Conservation (phyloP, 1,284 basidiomycete species). For the Mycena sp. region DNA sequence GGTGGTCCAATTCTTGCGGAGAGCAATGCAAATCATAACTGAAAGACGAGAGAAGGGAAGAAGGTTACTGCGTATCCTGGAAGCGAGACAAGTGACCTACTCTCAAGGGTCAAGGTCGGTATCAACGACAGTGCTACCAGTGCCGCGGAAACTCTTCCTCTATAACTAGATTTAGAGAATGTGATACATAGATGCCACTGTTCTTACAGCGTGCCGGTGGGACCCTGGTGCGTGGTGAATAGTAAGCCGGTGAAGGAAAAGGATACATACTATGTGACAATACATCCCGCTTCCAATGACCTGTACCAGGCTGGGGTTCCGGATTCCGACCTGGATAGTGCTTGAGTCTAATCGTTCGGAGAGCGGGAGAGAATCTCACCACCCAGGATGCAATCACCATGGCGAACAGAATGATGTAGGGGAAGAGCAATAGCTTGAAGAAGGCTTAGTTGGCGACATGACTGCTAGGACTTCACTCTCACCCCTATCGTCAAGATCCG, state of each 20-base stretch:
- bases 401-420: constrained; percentile 19
- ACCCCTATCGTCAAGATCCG: constrained; percentile 20
- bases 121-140: constrained; percentile 19
- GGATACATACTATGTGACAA: constrained; percentile 24
- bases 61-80: not conserved
- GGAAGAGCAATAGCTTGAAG: constrained; percentile 19
- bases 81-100: not conserved
- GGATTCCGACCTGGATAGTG: constrained; percentile 11
- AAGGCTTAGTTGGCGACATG: not conserved
- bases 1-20: constrained; percentile 25
- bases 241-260: not conserved
- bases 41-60: too few species aligned
- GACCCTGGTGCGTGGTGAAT: constrained; percentile 5
- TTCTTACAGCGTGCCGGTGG: constrained; percentile 18
- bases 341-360: not conserved
- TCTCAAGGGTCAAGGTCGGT: constrained; percentile 25
- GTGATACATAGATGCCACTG: not conserved
- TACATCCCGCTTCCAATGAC: constrained; percentile 32
- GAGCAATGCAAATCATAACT: constrained; percentile 27
- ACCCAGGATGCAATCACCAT: constrained; percentile 31
- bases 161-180: not conserved
- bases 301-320: constrained; percentile 5
- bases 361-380: not conserved
- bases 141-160: constrained; percentile 22
- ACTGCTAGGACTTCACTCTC: not conserved